Base-by-base conservation (phyloP, 2,329 filamentous ascomycete species). In the Harringtonia lauricola region DNA sequence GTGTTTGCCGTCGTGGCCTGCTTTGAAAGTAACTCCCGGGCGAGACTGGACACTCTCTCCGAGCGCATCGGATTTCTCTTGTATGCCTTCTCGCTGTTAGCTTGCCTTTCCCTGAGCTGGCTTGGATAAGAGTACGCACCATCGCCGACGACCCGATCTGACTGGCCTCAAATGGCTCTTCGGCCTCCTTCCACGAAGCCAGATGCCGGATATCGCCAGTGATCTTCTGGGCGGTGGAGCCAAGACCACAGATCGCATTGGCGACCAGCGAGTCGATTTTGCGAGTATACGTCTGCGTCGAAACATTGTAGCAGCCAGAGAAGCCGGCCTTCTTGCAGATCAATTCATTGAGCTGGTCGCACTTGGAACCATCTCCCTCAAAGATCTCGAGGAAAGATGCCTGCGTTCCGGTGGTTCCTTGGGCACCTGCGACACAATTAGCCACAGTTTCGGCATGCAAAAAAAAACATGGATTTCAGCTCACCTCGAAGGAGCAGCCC, bases 231-330 rank as follows among this genome's bases (percentile, higher is more conserved):
- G 21, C 85, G 87, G 43, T 94, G 4, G 40, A 35, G 17, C 40
- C 40, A 12, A 42, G 79, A 2, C 79, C 85, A 24, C 75, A 72
- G 29, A 95, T 68, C n/a, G 84, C 86, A 57, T 92, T 89, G 54
- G 81, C 74, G n/a, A 95, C 70, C 45, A 81, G 71, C 34, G 85
- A 70, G 58, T 95, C 88, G 43, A 95, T 81, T 65, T 92, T 92
- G 49, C 86, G 76, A 5, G 51, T 50, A 46, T 52, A 47, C 6
- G 67, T 69, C 57, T 89, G 84, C 18, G 77, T 79, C 8, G 80
- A 83, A 46, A 87, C 76, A 49, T 73, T 71, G 49, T 74, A 75
- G 54, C 61, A 65, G 22, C 47, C 55, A 0, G 65, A 59, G 59
- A 79, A 79, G n/a, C 69, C 72, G 30, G 64, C 59, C 57, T 76